Evolutionary conservation across 2,329 filamentous ascomycete species (phyloP), one percentile per base, ranked within the genome.

Genomic region (Cadophora sp.): DNA sequence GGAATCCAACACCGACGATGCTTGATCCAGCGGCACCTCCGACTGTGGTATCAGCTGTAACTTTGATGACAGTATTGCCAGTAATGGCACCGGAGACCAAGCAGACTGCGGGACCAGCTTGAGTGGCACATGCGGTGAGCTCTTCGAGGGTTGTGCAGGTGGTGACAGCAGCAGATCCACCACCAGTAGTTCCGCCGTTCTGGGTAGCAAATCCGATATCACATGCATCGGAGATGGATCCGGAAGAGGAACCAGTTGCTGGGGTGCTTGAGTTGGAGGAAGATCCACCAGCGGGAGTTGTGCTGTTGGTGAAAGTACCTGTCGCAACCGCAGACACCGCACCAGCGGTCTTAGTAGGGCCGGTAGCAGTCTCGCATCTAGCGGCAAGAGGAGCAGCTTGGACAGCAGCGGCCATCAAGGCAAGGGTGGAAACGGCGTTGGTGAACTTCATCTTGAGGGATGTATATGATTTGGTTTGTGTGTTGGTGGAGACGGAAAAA

Each of bases 121-220:
- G 27, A n/a, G 43, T 56, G 1, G 56, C 84, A 3, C 85, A 85
- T 1, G 81, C 77, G 4, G 81, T 82, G 68, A 88, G 81, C 33
- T 81, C 77, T 24, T 82, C 80, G 43, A 86, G 82, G 6, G 80
- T 81, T 22, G 82, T 82, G 63, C 88, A 85, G 11, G 84, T 87
- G 36, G 82, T 84, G 11, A 84, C 85, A 1, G 82, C 79, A 59
- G 85, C 85, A n/a, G 82, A 83, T 27, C 80, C 78, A 62, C 86
- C 85, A 50, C 66, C 64, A 8, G 60, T 68, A 14, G 66, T 68
- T 51, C 68, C 62, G 20, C 62, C 62, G 24, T 65, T 65, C 43
- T 65, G 41, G 18, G 53, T 59, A 11, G 62, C 62, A 24, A 27
- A 65, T 65, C 62, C 62, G 18, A 59, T 24, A 14, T 65, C 45